Base-by-base conservation (phyloP, 345 rosid species). In the Eucalyptus cloeziana region DNA sequence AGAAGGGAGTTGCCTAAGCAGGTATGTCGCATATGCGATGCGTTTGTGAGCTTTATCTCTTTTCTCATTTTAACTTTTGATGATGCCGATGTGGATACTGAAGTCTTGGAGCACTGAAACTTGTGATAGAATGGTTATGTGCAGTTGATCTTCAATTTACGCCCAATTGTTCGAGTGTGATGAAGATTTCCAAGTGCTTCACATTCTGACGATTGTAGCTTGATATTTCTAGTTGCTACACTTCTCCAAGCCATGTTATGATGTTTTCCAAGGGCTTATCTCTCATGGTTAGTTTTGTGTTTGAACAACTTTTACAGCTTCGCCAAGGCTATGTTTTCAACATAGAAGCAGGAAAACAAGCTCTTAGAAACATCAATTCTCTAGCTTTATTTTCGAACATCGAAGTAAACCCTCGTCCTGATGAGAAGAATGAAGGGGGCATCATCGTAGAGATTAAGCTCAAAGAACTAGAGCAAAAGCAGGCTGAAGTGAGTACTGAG, bases 401-500 rank as follows among this genome's bases (percentile, higher is more conserved):
- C 49, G 99, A 97, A 93, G 99, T 98, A 71, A 98, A 96, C 88
- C 99, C 99, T 81, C 95, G 97, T 52, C 98, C 96, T 87, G 99
- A 98, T 92, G 99, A 98, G 93, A 96, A 98, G 94, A 96, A 93
- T 49, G 99, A 98, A 89, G 99, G 97, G 80, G 99, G 99, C 87
- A 98, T 98, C 88, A 92, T 97, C 90, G 99, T 98, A 69, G 99
- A 98, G 95, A 96, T 98, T 89, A 98, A 97, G 92, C 98, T 98
- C 52, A 97, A 98, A 91, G 99, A 98, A 92, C 93, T 98, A 37
- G 99, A 98, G 87, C 99, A 95, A 90, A 98, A 96, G 92, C 96
- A 99, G 58, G 99, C 99, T 93, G 99, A 98, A 96, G 99, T 97
- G 89, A 96, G 98, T 91, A 95, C 99, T 0, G 99, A 98, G 88